These are phyloP conservation scores for Beauveria varroae DNA, from an alignment of 2,329 filamentous ascomycete species.

Conservation along the genomic window DNA sequence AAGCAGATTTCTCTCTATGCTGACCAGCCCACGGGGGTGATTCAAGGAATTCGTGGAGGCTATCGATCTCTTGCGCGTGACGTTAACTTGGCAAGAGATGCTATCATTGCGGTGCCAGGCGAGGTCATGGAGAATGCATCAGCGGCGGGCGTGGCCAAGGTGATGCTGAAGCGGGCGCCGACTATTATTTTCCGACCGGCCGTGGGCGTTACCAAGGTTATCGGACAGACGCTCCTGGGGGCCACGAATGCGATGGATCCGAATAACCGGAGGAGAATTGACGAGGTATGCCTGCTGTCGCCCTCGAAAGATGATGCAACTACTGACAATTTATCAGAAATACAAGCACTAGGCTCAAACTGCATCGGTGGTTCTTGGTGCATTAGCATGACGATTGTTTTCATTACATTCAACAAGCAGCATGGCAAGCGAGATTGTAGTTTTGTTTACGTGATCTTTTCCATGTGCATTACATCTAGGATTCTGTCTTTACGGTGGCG, in stretches of 20 bases:
- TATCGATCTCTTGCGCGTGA: conserved; percentile 79
- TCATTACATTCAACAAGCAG: background rate
- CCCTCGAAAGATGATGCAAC: background rate
- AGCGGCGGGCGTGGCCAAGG: conserved; percentile 71
- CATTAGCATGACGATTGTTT: background rate
- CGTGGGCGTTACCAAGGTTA: conserved; percentile 81
- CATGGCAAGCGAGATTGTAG: background rate
- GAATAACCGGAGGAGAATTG: conserved; percentile 68
- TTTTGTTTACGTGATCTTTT: background rate
- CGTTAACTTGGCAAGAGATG: conserved; percentile 77
- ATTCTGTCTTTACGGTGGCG: background rate
- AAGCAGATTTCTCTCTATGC: conserved; percentile 88
- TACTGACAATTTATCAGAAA: conserved; percentile 9
- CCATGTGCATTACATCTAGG: background rate
- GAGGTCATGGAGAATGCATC: conserved; percentile 83
- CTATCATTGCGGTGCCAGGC: conserved; percentile 87
- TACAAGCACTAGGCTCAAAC: conserved; percentile 9
- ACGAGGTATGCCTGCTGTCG: conserved; percentile 61
- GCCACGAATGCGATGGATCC: conserved; percentile 89
- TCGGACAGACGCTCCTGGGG: conserved; percentile 83
- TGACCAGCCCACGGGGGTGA: conserved; percentile 82
- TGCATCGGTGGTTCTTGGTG: background rate
- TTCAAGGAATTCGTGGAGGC: conserved; percentile 77
- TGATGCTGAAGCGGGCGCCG: conserved; percentile 74
- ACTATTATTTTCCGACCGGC: conserved; percentile 87